Base-by-base conservation (phyloP, 2,329 filamentous ascomycete species). In the Gliomastix tumulicola region DNA sequence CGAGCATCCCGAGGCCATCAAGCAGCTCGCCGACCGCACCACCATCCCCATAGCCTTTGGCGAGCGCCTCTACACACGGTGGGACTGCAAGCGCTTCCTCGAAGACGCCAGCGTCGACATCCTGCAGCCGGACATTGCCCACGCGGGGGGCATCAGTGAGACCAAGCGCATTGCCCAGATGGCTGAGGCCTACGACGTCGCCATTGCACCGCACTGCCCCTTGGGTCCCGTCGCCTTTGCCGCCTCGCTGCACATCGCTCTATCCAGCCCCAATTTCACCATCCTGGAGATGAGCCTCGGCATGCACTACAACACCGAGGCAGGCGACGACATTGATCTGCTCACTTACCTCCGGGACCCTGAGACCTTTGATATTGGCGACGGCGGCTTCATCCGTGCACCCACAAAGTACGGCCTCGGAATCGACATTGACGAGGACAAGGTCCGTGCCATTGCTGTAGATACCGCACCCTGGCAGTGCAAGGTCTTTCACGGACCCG, bases 231-330 rank as follows among this genome's bases (percentile, higher is more conserved):
- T 85, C 35, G 79, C 82, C 0, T 62, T 85, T 15, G 82, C 82
- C 3, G 82, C 82, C 1, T 76, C 69, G 44, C 63, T 84, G 35
- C 82, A 85, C 44, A 69, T 85, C 13, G 77, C 75, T 31, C 63
- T 70, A 32, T 61, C 55, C 16, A 73, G 58, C 27, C 68, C 66
- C 30, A 86, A 80, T 54, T 84, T 81, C 49, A 72, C 69, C 3
- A 84, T 86, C 27, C 77, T 83, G 51, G 82, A 86, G 57, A 85
- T 85, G 82, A 79, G 76, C 41, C 50, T 85, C 22, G 82, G 82
- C 0, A 86, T 87, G 47, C 83, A 88, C 55, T 87, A 87, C 51
- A 87, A 87, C 47, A 69, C 66, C 18, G 37, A 42, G 3, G 76
- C 72, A 2, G 65, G 72, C 13, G 66, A 74, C 48, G 79, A 83